Percentiles rank a stretch among this genome's conserved stretches.
These are phyloP conservation scores for Opeltia flavorubescens DNA, from an alignment of 495 filamentous ascomycete species.

Conservation along the genomic window DNA sequence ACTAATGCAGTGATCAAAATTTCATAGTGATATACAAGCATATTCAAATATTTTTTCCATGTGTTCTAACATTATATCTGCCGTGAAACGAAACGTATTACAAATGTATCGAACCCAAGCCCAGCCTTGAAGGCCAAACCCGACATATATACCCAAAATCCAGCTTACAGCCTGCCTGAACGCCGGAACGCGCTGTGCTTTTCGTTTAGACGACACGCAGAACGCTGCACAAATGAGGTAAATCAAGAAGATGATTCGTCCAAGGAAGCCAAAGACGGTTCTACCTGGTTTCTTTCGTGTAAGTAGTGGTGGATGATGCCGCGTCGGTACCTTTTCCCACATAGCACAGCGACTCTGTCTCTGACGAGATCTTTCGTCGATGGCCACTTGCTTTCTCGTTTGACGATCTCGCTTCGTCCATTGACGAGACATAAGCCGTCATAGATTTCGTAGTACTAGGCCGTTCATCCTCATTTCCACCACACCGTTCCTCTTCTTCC, in stretches of 20 bases:
- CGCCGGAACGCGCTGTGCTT: no score
- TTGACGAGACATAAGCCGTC: background rate
- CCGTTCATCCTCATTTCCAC: background rate
- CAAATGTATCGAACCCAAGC: no score
- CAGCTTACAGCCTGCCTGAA: no score
- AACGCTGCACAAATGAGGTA: no score
- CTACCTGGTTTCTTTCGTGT: background rate
- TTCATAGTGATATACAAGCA: no score
- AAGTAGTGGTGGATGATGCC: background rate
- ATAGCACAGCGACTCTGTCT: background rate
- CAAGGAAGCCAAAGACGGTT: background rate
- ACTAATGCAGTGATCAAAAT: no score
- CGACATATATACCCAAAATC: no score
- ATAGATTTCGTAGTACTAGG: background rate
- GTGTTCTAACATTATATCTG: no score
- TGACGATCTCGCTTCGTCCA: background rate
- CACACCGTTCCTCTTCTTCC: background rate
- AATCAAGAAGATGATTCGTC: background rate
- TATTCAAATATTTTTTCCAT: no score
- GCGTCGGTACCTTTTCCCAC: background rate
- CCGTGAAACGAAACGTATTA: no score
- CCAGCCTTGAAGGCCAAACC: no score
- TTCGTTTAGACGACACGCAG: no score
- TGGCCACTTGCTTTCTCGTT: background rate
- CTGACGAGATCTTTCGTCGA: background rate